Percentiles rank a stretch among this genome's conserved stretches.
These are phyloP conservation scores for Mimosa bimucronata DNA, from an alignment of 306 rosid genomes.

Conservation along the genomic window DNA sequence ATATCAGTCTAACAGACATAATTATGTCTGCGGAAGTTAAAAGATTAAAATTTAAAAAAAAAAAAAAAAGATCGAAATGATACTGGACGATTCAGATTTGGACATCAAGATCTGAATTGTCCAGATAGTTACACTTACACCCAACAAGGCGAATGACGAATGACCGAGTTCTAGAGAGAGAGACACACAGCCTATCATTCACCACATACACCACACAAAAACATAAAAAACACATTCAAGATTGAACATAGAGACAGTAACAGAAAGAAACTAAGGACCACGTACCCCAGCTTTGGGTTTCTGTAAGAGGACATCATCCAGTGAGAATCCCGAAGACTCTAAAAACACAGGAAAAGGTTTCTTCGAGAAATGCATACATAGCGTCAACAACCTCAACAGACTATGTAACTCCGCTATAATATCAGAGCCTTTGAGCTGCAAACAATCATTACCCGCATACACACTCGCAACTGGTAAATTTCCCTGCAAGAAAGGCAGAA, in stretches of 20 bases:
- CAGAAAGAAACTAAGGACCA: conserved; percentile 16
- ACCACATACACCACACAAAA: conserved; percentile 20
- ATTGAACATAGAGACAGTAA: neutral
- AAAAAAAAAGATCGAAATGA: too few relatives aligned
- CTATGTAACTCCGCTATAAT: conserved; percentile 69
- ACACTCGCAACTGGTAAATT: conserved; percentile 87
- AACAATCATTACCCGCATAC: conserved; percentile 76
- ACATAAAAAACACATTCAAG: neutral
- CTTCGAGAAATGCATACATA: conserved; percentile 84
- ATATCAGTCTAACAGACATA: neutral
- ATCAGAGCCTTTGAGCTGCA: conserved; percentile 74
- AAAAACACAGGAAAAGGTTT: conserved; percentile 90
- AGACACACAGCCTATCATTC: conserved; percentile 35
- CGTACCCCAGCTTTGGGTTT: conserved; percentile 96
- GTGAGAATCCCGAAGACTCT: conserved; percentile 78
- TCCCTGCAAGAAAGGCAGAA: conserved; percentile 58
- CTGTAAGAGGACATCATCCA: conserved; percentile 85
- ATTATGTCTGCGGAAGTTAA: neutral
- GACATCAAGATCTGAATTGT: neutral
- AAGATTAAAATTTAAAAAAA: too few relatives aligned
- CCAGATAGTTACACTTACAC: conserved; percentile 21
- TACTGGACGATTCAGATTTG: neutral
- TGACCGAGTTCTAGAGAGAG: conserved; percentile 7
- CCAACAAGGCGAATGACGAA: conserved; percentile 8
- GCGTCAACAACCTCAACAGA: conserved; percentile 73